Conservation (phyloP, 192 early-diverging fungal genomes). For the Jimgerdemannia lactiflua region DNA sequence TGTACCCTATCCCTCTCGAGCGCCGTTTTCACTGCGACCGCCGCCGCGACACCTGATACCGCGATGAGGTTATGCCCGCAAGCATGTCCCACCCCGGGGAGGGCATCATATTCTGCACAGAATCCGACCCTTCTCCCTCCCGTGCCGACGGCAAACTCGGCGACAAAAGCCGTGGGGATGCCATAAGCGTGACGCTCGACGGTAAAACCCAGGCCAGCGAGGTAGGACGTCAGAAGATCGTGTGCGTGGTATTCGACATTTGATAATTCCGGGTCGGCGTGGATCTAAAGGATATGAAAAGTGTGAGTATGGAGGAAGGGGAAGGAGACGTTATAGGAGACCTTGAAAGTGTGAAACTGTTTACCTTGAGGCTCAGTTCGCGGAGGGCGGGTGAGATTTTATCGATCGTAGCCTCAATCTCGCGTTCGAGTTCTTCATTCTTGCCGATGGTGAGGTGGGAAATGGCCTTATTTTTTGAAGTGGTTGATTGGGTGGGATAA, state of each 20-base stretch:
- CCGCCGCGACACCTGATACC: constrained; percentile 57
- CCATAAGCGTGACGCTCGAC: constrained; percentile 59
- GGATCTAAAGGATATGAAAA: constrained; percentile 36
- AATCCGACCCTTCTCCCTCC: constrained; percentile 39
- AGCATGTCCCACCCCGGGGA: constrained; percentile 63
- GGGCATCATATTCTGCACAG: constrained; percentile 64
- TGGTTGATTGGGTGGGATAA: too few species aligned
- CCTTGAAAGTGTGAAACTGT: background rate
- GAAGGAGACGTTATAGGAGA: too few species aligned
- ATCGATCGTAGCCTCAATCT: background rate
- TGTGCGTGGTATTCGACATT: constrained; percentile 58
- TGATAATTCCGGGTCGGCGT: constrained; percentile 56
- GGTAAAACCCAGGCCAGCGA: constrained; percentile 60
- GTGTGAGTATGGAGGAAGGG: background rate
- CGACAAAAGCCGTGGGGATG: constrained; percentile 73
- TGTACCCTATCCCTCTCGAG: constrained; percentile 35
- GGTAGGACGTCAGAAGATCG: constrained; percentile 58
- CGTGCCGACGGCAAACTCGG: constrained; percentile 51
- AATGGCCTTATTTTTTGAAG: background rate
- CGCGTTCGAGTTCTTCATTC: background rate
- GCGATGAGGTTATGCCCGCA: constrained; percentile 75
- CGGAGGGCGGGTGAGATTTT: background rate
- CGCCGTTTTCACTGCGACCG: constrained; percentile 41
- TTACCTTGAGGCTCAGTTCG: background rate
- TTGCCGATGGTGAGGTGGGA: background rate